phyloP scores from a whole-genome alignment of 148 eudicot species.

The Arbutus unedo region DNA sequence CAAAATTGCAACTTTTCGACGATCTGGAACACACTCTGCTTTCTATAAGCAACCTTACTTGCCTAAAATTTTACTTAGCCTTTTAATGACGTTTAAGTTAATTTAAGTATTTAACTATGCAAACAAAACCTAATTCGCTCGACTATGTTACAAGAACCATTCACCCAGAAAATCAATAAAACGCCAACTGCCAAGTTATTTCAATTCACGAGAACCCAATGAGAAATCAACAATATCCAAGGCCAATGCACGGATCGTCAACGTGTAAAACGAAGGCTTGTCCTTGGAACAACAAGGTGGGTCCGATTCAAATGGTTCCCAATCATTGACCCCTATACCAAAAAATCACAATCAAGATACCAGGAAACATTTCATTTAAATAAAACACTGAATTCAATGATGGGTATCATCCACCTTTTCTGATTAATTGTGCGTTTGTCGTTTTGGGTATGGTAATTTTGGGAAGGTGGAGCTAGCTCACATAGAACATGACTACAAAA shows the following conservation, averaged over 20 bases:
- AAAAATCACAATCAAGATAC: constrained; percentile 13
- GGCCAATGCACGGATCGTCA: constrained; percentile 14
- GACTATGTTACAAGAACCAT: neutral
- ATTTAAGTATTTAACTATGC: neutral
- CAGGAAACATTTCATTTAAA: neutral
- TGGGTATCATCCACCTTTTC: neutral
- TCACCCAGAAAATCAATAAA: neutral
- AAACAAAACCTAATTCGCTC: neutral
- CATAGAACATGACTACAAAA: constrained; percentile 24
- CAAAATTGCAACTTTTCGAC: constrained; percentile 2
- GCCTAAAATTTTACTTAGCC: constrained; percentile 7
- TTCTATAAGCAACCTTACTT: neutral
- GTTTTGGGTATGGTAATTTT: constrained; percentile 11
- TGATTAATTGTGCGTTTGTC: constrained; percentile 10
- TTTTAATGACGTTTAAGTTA: neutral
- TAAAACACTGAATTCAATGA: constrained; percentile 3
- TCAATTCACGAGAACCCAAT: constrained; percentile 1
- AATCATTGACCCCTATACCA: constrained; percentile 17
- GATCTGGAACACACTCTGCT: neutral
- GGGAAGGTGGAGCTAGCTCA: constrained; percentile 23
- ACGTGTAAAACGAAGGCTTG: constrained; percentile 1
- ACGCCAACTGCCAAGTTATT: constrained; percentile 7
- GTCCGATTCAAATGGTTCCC: constrained; percentile 19
- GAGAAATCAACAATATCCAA: constrained; percentile 1
- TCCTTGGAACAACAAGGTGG: constrained; percentile 18